Base-by-base conservation (phyloP, 495 filamentous ascomycete species). In the Hypoxylon cercidicola region DNA sequence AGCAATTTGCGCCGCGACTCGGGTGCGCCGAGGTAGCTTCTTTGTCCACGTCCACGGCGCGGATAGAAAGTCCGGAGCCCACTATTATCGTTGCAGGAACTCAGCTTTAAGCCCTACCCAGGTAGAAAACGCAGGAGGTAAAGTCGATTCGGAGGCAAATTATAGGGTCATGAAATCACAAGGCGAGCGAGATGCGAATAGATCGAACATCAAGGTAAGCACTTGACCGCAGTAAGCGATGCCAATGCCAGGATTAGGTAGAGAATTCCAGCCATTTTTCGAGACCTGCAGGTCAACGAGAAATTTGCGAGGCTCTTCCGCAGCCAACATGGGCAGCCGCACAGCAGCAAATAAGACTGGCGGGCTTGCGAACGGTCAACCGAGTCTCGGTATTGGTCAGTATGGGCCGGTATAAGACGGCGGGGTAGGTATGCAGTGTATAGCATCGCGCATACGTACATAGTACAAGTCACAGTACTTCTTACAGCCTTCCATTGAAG, bases 361-460 rank as follows among this genome's bases (percentile, higher is more conserved):
- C 44, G 44, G 30, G 30, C 30, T 32, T 32, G 30, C 28, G 46
- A 32, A 21, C 9, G 30, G 8, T 32, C 30, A 60, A 54, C 43
- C 19, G 30, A 32, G 46, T 30, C 23, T 11, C 45, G 46, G 55
- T 37, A 32, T 47, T 50, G 34, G 49, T 25, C 37, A 19, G 15
- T 19, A 51, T 60, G 63, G 52, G 12, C 41, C 50, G 39, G 65
- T 63, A 68, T 68, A 68, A 60, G 60, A 68, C 32, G 30, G 60
- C 60, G 60, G 60, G 64, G 60, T 49, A 62, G 64, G 60, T 49
- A 62, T 62, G 64, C 52, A 41, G 58, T 64, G 64, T 68, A 63
- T 60, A 49, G 59, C 53, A 68, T 68, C 55, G 49, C 57, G 59
- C 64, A 62, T 68, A 39, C 30, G 54, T 68, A 68, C 35, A 62